phyloP scores from a whole-genome alignment of 352 stramenopile genomes.

The Phytophthora sp. region DNA sequence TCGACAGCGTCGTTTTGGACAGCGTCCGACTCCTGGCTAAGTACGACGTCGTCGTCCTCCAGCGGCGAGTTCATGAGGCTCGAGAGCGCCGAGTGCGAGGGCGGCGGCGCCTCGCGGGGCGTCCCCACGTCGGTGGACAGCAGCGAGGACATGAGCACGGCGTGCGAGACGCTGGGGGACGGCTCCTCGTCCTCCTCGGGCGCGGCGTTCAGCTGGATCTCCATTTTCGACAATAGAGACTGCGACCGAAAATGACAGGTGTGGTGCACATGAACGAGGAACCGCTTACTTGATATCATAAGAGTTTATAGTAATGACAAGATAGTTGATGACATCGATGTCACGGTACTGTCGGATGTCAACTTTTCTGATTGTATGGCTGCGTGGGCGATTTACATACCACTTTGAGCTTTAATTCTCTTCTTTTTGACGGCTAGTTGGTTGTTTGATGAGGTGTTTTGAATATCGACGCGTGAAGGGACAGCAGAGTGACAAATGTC shows the following conservation, averaged over 20 bases:
- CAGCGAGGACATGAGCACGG: conserved; percentile 47
- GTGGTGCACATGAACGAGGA: not conserved
- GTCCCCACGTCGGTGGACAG: conserved; percentile 43
- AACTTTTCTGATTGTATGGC: too few species aligned
- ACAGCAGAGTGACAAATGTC: too few species aligned
- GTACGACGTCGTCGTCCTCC: conserved; percentile 11
- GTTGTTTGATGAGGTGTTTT: too few species aligned
- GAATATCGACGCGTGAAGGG: too few species aligned
- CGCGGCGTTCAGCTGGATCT: conserved; percentile 58
- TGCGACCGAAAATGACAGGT: not conserved
- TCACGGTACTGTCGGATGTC: too few species aligned
- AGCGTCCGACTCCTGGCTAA: conserved; percentile 12
- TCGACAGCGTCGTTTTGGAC: conserved; percentile 3
- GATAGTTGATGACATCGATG: too few species aligned
- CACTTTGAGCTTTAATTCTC: too few species aligned
- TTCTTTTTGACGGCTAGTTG: too few species aligned
- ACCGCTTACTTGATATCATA: too few species aligned
- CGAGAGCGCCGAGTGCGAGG: conserved; percentile 40
- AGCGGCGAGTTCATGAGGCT: conserved; percentile 71
- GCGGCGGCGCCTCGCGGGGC: not conserved
- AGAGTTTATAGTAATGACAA: too few species aligned
- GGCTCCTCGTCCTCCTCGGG: conserved; percentile 19
- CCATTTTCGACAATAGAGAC: too few species aligned
- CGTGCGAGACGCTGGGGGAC: conserved; percentile 14
- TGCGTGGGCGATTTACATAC: too few species aligned